Evolutionary conservation across 2,329 filamentous ascomycete species (phyloP), one percentile per base, ranked within the genome.

Genomic region (Ophiostoma angusticollis): DNA sequence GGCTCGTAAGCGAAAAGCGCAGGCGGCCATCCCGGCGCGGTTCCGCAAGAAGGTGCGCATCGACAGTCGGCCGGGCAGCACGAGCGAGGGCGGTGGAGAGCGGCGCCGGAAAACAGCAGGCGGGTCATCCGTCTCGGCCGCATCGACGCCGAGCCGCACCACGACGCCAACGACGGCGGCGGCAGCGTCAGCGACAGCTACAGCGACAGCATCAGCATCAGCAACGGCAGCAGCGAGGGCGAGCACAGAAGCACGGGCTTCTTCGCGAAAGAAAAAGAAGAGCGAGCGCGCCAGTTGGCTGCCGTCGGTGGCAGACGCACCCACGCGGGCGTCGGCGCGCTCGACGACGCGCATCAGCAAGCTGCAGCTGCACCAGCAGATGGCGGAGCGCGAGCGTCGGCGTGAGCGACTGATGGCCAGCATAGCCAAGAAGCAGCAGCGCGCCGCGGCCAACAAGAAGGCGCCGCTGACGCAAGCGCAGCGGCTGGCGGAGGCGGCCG

Each of bases 381-480:
- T 87, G 68, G 70, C 78, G 45, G 78, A 84, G 55, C 74, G 80
- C 44, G 80, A 84, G 54, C 68, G 71, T 43, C 70, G 78, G 51
- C 71, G 81, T 32, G 66, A 83, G 53, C 80, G 80, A 53, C 81
- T 84, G 55, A 61, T 84, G 37, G 73, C 70, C 39, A 63, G 68
- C 41, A 79, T 79, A 74, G 73, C 79, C 52, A 73, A 72, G 45
- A 76, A 75, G 52, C 68, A 79, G 31, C 82, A 82, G 52, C 74
- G 72, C 53, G 67, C 84, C 49, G 79, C 80, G 46, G 82, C 81
- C 39, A 63, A 76, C 46, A 84, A 85, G 58, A 83, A 84, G 39
- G 81, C 80, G 42, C 72, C 80, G 21, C 77, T 93, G 74, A 93
- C 86, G 6, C 89, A 95, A 58, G 84, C 75, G 31, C 80, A 96